These are phyloP conservation scores for Arachis monticola DNA, from an alignment of 331 rosid species.

Conservation along the genomic window DNA sequence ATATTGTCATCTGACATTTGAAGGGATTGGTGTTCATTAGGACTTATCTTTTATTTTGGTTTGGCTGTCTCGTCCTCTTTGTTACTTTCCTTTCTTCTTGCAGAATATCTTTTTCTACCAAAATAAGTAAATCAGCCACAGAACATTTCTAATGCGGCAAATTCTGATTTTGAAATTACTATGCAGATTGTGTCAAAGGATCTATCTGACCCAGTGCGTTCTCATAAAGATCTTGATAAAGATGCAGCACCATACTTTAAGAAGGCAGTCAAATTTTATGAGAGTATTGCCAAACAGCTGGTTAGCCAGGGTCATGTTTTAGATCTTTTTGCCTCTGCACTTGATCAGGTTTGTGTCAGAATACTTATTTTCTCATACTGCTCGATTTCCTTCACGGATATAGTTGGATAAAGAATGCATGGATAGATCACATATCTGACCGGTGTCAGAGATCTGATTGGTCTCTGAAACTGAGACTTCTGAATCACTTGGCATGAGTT, in stretches of 20 bases:
- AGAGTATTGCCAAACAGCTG: no score
- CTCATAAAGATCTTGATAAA: no score
- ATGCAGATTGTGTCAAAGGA: slow-evolving; percentile 94
- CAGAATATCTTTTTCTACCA: no score
- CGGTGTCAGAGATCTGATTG: not conserved
- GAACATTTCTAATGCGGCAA: slow-evolving; percentile 27
- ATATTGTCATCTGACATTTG: no score
- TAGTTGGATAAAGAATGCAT: slow-evolving; percentile 26
- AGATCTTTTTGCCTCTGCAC: slow-evolving; percentile 95
- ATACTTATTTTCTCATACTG: slow-evolving; percentile 32
- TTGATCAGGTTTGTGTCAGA: slow-evolving; percentile 80
- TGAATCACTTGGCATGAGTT: slow-evolving; percentile 17
- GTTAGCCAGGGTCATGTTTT: slow-evolving; percentile 91
- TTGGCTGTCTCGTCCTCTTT: no score
- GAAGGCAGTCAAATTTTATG: no score
- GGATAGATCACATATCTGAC: slow-evolving; percentile 7
- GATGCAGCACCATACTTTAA: no score
- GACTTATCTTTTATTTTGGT: no score
- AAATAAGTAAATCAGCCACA: no score
- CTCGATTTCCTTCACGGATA: slow-evolving; percentile 18
- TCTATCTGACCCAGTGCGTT: no score
- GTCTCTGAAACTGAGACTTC: not conserved
- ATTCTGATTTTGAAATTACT: slow-evolving; percentile 34
- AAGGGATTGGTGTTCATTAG: no score
- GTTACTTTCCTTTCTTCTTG: no score